Percentiles rank a stretch among this genome's conserved stretches.
phyloP scores from a whole-genome alignment of 2,329 filamentous ascomycete genomes.

The Teratosphaeria pseudoeucalypti region DNA sequence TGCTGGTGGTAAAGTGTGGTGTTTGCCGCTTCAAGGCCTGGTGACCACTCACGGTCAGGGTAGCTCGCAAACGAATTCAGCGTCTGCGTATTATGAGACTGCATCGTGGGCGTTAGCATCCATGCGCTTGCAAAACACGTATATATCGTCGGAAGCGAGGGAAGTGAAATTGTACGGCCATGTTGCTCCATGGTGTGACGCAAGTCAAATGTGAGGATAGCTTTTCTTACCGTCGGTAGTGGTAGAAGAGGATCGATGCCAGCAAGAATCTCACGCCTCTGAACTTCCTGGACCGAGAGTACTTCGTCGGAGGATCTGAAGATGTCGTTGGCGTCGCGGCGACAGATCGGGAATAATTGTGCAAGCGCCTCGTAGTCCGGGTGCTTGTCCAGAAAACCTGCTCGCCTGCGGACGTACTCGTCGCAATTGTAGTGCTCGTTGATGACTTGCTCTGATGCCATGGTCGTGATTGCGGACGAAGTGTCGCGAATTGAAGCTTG shows the following conservation, averaged over 20 bases:
- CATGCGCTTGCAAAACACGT: background rate
- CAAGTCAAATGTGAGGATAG: background rate
- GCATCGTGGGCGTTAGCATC: background rate
- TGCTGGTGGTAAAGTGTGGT: background rate
- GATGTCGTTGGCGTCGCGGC: constrained; percentile 11
- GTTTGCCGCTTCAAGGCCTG: background rate
- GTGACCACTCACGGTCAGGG: constrained; percentile 7
- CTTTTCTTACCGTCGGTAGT: constrained; percentile 11
- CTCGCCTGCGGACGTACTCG: constrained; percentile 18
- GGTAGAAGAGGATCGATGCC: constrained; percentile 16
- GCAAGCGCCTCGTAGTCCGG: constrained; percentile 7
- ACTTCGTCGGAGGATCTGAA: constrained; percentile 7
- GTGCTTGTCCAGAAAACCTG: constrained; percentile 12
- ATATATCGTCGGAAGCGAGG: background rate
- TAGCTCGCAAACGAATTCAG: constrained; percentile 17
- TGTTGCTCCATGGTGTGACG: background rate
- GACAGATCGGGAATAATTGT: constrained; percentile 7
- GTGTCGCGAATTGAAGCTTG: background rate
- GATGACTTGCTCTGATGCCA: constrained; percentile 11
- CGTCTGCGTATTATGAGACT: constrained; percentile 15
- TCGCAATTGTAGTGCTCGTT: constrained; percentile 17
- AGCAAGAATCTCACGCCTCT: constrained; percentile 12
- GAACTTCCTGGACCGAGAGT: constrained; percentile 17
- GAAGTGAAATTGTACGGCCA: background rate
- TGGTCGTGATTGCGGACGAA: background rate